Conservation (phyloP, 2,329 filamentous ascomycete genomes). For the Colletotrichum chrysophilum region DNA sequence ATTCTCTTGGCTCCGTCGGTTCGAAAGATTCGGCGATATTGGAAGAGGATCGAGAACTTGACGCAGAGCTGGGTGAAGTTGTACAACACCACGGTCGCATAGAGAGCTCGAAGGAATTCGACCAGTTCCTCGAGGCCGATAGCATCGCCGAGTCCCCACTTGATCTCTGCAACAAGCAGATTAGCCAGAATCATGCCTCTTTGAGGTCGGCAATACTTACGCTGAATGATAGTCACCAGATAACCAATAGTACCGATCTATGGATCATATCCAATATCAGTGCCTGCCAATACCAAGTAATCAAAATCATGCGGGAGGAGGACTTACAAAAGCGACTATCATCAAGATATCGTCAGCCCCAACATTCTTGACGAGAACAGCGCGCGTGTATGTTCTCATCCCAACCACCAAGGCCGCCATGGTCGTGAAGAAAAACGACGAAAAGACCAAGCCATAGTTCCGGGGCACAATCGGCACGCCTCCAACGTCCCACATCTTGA, state of each 20-base stretch:
- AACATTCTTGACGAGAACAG: conserved; percentile 11
- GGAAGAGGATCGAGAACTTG: conserved; percentile 33
- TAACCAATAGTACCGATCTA: background rate
- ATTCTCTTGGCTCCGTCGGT: conserved; percentile 23
- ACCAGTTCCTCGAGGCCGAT: conserved; percentile 15
- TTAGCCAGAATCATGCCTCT: background rate
- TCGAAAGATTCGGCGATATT: conserved; percentile 32
- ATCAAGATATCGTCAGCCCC: conserved; percentile 17
- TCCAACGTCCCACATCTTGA: conserved; percentile 20
- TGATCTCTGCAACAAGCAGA: conserved; percentile 20
- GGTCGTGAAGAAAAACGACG: conserved; percentile 22
- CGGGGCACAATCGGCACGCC: conserved; percentile 17
- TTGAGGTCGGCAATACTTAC: background rate
- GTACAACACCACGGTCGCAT: conserved; percentile 28
- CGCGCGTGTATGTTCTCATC: conserved; percentile 19
- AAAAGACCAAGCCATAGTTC: conserved; percentile 22
- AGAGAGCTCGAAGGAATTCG: conserved; percentile 26
- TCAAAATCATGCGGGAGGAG: no score
- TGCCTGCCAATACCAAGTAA: no score
- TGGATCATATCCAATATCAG: no score
- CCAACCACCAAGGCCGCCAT: conserved; percentile 17
- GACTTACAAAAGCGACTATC: conserved; percentile 15
- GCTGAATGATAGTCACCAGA: background rate
- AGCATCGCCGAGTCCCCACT: conserved; percentile 26
- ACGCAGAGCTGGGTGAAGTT: conserved; percentile 27